A percentile compares a stretch with the other conserved stretches of the same genome.
phyloP scores from a whole-genome alignment of 805 yeast species.

The Pichia heedii region DNA sequence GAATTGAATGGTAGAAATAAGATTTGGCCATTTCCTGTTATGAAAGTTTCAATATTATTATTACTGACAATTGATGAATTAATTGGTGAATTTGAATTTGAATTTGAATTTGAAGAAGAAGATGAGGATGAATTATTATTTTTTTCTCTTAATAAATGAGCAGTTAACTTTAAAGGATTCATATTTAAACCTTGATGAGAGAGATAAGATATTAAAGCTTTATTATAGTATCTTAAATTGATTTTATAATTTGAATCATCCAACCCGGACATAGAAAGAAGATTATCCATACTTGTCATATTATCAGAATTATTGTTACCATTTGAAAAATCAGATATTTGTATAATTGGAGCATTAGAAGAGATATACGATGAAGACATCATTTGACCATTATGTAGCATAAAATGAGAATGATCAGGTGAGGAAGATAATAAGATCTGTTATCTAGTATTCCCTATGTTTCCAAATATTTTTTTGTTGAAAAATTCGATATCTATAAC shows the following conservation, averaged over 20 bases:
- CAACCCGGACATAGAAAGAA: conserved; percentile 17
- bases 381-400: too few relatives aligned
- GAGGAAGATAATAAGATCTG: too few relatives aligned
- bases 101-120: too few relatives aligned
- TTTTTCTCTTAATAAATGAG: conserved; percentile 5
- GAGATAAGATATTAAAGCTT: conserved; percentile 17
- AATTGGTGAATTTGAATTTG: conserved; percentile 5
- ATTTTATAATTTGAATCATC: conserved; percentile 11
- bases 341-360: not conserved
- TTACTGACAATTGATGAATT: conserved; percentile 5
- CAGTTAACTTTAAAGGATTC: conserved; percentile 19
- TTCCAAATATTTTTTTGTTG: too few relatives aligned
- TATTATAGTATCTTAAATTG: conserved; percentile 21
- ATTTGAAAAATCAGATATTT: not conserved
- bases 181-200: conserved; percentile 23
- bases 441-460: too few relatives aligned
- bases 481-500: too few relatives aligned
- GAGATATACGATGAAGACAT: not conserved
- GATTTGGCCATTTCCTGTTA: conserved; percentile 28
- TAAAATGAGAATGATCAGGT: too few relatives aligned
- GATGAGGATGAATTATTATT: not conserved
- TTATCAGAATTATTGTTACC: not conserved
- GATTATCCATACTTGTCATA: conserved; percentile 18
- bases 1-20: conserved; percentile 28
- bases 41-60: conserved; percentile 16